Percentiles rank a stretch among this genome's conserved stretches.
Evolutionary conservation across 1,284 basidiomycete genomes (phyloP).

Genomic region (Leccinum griseonigrum): DNA sequence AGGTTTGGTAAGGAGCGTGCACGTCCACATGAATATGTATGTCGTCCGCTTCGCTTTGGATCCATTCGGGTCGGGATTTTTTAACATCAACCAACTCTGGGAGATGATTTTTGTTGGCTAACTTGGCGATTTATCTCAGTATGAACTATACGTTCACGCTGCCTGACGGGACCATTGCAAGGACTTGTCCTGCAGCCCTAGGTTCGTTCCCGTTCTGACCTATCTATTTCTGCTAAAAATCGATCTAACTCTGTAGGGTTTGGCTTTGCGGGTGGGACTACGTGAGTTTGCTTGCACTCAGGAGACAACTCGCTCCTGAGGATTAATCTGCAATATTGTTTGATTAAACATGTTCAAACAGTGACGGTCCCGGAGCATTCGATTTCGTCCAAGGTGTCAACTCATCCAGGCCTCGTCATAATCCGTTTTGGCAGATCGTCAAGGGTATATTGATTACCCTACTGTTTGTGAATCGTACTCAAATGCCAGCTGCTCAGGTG

Average conservation of each 20-base stretch:
- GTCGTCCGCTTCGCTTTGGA: conserved; percentile 15
- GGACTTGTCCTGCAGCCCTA: conserved; percentile 78
- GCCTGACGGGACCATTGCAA: conserved; percentile 63
- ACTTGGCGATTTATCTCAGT: conserved; percentile 37
- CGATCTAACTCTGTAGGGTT: conserved; percentile 43
- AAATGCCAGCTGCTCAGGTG: conserved; percentile 2
- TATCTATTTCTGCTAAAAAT: background rate
- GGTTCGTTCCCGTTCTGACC: conserved; percentile 42
- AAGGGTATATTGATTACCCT: conserved; percentile 49
- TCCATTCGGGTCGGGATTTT: background rate
- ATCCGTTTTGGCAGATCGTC: conserved; percentile 81
- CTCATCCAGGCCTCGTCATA: conserved; percentile 52
- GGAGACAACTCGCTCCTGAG: background rate
- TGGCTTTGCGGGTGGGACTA: conserved; percentile 78
- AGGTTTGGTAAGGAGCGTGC: conserved; percentile 64
- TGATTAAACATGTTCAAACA: conserved; percentile 24
- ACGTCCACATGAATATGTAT: conserved; percentile 67
- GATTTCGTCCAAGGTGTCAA: conserved; percentile 82
- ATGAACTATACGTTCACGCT: conserved; percentile 63
- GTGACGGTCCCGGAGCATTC: conserved; percentile 79
- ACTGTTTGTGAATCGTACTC: background rate
- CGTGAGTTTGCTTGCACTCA: conserved; percentile 41
- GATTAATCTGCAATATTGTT: background rate
- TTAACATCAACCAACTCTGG: background rate
- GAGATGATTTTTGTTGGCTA: background rate